phyloP scores from a whole-genome alignment of 768 basidiomycete species.

The Suillus sp. region DNA sequence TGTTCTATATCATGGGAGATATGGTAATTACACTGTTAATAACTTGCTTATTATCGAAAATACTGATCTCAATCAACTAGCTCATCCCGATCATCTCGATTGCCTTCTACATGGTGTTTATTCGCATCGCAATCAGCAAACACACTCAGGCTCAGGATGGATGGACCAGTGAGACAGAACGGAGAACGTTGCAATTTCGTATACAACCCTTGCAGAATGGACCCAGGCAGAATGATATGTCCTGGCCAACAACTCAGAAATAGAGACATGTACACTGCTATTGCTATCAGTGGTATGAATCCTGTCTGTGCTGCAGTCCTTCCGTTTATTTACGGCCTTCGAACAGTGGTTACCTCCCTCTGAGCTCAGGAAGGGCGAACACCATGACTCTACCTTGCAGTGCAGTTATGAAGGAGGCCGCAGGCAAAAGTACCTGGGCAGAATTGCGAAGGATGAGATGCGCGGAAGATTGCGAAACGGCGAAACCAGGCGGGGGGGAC shows the following conservation, averaged over 20 bases:
- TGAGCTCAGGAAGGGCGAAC: too few species aligned
- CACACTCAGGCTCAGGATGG: neutral
- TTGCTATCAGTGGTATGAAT: neutral
- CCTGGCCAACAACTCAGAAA: neutral
- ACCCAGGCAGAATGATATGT: neutral
- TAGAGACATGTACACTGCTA: neutral
- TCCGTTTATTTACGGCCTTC: too few species aligned
- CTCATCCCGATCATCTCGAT: constrained; percentile 43
- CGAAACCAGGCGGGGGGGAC: too few species aligned
- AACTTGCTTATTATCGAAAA: neutral
- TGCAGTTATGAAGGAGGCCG: too few species aligned
- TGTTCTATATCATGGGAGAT: constrained; percentile 38
- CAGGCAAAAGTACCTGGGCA: too few species aligned
- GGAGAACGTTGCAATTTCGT: neutral
- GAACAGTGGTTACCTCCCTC: too few species aligned
- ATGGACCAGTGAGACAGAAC: neutral
- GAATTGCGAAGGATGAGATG: neutral
- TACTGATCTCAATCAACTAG: constrained; percentile 20
- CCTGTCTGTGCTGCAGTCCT: neutral
- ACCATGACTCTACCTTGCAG: too few species aligned
- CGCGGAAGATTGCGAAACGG: neutral
- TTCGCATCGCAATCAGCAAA: constrained; percentile 34
- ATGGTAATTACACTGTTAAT: constrained; percentile 29
- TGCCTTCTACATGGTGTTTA: constrained; percentile 45
- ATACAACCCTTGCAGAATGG: neutral